These are phyloP conservation scores for Sugiyamaella qingdaonensis DNA, from an alignment of 805 yeast species.

Conservation along the genomic window DNA sequence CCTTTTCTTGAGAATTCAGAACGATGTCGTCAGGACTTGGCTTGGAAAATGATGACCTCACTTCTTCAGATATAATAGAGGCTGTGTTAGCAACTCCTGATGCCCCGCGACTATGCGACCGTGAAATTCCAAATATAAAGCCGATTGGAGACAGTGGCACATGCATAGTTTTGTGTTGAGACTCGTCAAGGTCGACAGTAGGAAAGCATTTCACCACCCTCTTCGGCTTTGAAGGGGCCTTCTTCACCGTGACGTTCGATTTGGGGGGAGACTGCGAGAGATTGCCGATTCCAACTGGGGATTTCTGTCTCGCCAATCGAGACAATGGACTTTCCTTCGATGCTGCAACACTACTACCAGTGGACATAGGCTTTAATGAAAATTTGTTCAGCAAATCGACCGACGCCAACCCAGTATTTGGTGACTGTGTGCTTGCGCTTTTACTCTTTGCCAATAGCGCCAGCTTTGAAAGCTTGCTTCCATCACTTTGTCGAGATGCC, in stretches of 20 bases:
- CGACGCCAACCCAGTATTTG: slow-evolving; percentile 5
- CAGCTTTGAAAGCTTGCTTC: slow-evolving; percentile 38
- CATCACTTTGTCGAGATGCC: neutral
- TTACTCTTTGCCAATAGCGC: slow-evolving; percentile 45
- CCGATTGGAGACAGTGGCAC: slow-evolving; percentile 16
- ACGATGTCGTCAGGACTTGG: slow-evolving; percentile 85
- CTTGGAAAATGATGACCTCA: slow-evolving; percentile 50
- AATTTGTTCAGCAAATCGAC: slow-evolving; percentile 8
- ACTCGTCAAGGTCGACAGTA: slow-evolving; percentile 13
- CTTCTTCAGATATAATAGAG: slow-evolving; percentile 29
- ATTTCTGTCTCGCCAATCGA: neutral
- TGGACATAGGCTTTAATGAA: neutral
- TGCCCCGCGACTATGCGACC: neutral
- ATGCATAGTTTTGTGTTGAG: neutral
- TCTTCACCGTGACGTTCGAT: neutral
- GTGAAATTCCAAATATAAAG: slow-evolving; percentile 9
- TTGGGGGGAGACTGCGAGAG: neutral
- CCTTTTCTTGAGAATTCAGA: slow-evolving; percentile 48
- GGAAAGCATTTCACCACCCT: slow-evolving; percentile 14
- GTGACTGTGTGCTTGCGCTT: neutral
- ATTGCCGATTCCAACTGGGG: neutral
- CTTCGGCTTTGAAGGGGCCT: slow-evolving; percentile 2
- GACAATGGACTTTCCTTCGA: neutral
- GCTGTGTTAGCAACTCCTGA: slow-evolving; percentile 38
- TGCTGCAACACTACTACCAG: neutral